A percentile compares a stretch with the other conserved stretches of the same genome.
Conservation (phyloP, 441 rosid genomes). For the Corymbia citriodora region DNA sequence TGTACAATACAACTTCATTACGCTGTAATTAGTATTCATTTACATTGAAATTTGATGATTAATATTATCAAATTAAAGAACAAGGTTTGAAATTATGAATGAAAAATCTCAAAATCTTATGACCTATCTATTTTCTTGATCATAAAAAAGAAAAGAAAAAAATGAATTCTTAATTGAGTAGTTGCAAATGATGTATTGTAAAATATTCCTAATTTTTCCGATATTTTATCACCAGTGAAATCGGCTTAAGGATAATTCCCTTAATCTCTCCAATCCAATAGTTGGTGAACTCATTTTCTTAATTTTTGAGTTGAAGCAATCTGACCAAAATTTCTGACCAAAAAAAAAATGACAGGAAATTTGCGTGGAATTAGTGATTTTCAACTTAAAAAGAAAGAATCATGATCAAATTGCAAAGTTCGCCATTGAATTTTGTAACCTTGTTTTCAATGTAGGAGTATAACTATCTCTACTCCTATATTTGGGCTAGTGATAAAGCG, state of each 20-base stretch:
- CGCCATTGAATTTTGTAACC: background rate
- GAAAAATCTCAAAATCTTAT: background rate
- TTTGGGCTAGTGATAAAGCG: no score
- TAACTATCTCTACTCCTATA: background rate
- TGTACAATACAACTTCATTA: background rate
- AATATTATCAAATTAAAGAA: background rate
- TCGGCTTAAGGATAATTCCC: background rate
- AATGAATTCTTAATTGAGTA: no score
- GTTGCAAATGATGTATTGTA: no score
- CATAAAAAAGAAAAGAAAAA: no score
- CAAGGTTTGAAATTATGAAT: background rate
- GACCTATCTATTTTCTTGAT: background rate
- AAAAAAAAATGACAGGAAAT: background rate
- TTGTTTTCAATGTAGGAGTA: background rate
- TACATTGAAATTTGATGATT: background rate
- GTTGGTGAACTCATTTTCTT: no score
- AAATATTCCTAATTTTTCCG: no score
- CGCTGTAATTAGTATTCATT: background rate
- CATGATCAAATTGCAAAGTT: background rate
- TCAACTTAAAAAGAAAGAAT: background rate
- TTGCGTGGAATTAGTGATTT: background rate
- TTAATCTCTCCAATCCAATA: background rate
- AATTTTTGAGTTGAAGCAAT: background rate
- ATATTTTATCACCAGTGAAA: background rate
- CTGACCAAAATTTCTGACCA: background rate